Base-by-base conservation (phyloP, 1,139 yeast genomes). In the Candida mesenterica region DNA sequence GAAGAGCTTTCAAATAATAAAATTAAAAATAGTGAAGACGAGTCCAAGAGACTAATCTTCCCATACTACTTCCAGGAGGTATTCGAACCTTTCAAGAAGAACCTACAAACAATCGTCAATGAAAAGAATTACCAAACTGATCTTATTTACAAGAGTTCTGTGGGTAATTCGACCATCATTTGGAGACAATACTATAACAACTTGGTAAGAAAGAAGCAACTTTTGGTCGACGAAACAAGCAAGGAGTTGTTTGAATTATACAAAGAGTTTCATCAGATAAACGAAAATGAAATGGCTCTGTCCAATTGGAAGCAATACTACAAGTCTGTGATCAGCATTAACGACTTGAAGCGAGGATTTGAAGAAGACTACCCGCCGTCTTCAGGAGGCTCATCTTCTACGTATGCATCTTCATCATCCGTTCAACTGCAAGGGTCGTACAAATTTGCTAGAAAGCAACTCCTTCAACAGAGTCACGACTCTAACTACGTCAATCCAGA, bases 121-220 rank as follows among this genome's bases (percentile, higher is more conserved):
- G 70, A 65, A 41, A 62, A 59, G 31, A 44, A 47, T 16, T 66
- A 66, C 40, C 70, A 62, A 40, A 43, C 49, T 1, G 37, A 51
- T 2, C 43, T 67, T 26, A 47, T 62, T 3, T 43, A 50, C 4
- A 42, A 45, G 10, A 52, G 50, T 24, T 45, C 57, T 7, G 43
- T 49, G n/a, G 58, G 61, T 3, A 57, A 65, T 34, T 47, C 57
- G n/a, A 48, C 46, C 9, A 55, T 64, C 4, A 46, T 62, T 17
- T 67, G 72, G 72, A 52, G 57, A 36, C 65, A 58, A 37, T 66
- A 61, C 43, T 46, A 55, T 31, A 40, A 40, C 14, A 48, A 56
- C 15, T 40, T 62, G 36, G 39, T 55, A n/a, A 42, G 46, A 19
- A 45, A 53, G 24, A 59, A 59, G 33, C 53, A 52, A 38, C 41